A percentile compares a stretch with the other conserved stretches of the same genome.
phyloP scores from a whole-genome alignment of 768 basidiomycete species.

The Mycena rosella region DNA sequence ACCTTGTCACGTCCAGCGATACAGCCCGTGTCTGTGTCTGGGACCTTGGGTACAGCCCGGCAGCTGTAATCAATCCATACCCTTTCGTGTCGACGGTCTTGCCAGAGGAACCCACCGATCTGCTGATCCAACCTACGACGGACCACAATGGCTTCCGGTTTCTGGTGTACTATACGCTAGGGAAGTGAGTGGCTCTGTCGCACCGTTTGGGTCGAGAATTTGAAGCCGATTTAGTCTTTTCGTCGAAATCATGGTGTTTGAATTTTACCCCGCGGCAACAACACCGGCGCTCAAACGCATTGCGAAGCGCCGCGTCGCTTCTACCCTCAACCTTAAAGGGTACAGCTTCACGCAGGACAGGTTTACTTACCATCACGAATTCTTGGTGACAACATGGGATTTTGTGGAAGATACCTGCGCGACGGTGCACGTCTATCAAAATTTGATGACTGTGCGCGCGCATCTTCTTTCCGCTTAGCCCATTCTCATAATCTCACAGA shows the following conservation, averaged over 20 bases:
- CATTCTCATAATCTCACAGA: neutral
- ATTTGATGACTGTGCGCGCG: neutral
- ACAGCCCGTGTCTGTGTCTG: constrained; percentile 40
- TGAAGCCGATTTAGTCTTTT: neutral
- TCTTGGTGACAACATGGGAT: constrained; percentile 23
- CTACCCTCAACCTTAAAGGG: neutral
- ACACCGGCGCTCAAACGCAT: constrained; percentile 2
- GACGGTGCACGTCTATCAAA: constrained; percentile 17
- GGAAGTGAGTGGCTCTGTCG: constrained; percentile 3
- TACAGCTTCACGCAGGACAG: constrained; percentile 14
- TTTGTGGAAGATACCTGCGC: constrained; percentile 21
- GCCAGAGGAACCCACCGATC: neutral
- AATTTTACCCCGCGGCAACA: constrained; percentile 9
- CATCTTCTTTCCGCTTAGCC: neutral
- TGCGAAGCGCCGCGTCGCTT: constrained; percentile 3
- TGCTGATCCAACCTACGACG: constrained; percentile 25
- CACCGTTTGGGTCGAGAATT: neutral
- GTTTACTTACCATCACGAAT: constrained; percentile 21
- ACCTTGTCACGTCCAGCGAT: constrained; percentile 40
- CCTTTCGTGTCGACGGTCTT: constrained; percentile 27
- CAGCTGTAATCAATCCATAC: constrained; percentile 29
- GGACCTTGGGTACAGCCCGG: constrained; percentile 44
- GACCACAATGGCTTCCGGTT: constrained; percentile 7
- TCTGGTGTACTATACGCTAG: neutral
- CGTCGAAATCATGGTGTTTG: constrained; percentile 17